Evolutionary conservation across 2,329 filamentous ascomycete genomes (phyloP).

Genomic region (Exophiala bonariae): DNA sequence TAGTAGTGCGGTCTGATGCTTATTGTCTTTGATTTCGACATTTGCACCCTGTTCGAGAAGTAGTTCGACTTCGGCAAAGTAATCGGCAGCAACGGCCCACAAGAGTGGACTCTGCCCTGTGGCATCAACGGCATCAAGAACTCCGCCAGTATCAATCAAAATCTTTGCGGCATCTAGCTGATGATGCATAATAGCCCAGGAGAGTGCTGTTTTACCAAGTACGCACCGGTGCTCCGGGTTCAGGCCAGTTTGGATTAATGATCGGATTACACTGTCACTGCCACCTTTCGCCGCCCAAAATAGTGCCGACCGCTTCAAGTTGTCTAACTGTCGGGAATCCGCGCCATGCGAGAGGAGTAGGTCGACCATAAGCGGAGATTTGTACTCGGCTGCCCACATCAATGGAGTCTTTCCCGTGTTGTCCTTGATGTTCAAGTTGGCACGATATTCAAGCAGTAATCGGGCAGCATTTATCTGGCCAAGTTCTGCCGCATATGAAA

Average conservation of each 20-base stretch:
- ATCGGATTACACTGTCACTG: constrained; percentile 1
- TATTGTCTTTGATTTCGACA: not conserved
- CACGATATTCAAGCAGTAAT: constrained; percentile 15
- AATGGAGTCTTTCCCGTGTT: constrained; percentile 11
- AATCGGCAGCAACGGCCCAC: not conserved
- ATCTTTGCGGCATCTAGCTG: constrained; percentile 10
- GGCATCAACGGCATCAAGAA: not conserved
- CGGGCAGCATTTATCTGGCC: constrained; percentile 14
- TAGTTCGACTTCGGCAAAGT: not conserved
- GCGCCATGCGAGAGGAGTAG: constrained; percentile 12
- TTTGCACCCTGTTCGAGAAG: constrained; percentile 2
- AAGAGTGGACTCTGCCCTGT: not conserved
- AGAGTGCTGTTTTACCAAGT: constrained; percentile 14
- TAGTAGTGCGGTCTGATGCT: constrained; percentile 1
- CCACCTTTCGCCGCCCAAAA: constrained; percentile 3
- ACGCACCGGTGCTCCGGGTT: not conserved
- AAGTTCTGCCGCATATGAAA: constrained; percentile 15
- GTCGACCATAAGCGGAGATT: constrained; percentile 13
- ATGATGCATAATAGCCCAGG: constrained; percentile 15
- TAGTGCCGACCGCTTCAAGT: constrained; percentile 3
- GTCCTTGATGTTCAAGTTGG: constrained; percentile 8
- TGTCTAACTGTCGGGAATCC: not conserved
- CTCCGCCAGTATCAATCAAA: not conserved
- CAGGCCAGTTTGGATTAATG: not conserved
- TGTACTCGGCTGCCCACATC: constrained; percentile 8